A percentile compares a stretch with the other conserved stretches of the same genome.
Evolutionary conservation across 2,329 filamentous ascomycete genomes (phyloP).

Genomic region (Whalleya microplaca): DNA sequence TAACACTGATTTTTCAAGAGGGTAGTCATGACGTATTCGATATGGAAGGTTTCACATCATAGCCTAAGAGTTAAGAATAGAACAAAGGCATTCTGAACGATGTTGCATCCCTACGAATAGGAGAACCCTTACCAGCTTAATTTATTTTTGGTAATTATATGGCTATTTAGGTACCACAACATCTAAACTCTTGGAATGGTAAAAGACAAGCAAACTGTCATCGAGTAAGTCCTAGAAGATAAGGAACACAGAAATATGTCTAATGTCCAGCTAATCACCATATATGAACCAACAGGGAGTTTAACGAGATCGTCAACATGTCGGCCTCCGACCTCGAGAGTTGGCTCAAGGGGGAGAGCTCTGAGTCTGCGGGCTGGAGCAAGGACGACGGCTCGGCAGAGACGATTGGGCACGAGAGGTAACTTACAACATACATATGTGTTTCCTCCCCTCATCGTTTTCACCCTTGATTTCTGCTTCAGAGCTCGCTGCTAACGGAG

Average conservation of each 20-base stretch:
- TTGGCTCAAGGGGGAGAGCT: slow-evolving; percentile 57
- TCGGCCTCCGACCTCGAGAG: slow-evolving; percentile 54
- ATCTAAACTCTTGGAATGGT: slow-evolving; percentile 24
- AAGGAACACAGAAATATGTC: not conserved
- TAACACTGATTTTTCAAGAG: slow-evolving; percentile 1
- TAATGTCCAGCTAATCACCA: not conserved
- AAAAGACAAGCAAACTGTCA: slow-evolving; percentile 31
- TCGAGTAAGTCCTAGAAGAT: slow-evolving; percentile 26
- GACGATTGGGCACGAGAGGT: slow-evolving; percentile 56
- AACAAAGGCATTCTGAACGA: not conserved
- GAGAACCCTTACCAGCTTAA: not conserved
- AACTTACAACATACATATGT: no score
- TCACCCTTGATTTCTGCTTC: not conserved
- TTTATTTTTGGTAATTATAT: not conserved
- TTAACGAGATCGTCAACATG: slow-evolving; percentile 66
- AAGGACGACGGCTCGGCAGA: slow-evolving; percentile 58
- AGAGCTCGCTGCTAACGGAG: not conserved
- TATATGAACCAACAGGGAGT: slow-evolving; percentile 48
- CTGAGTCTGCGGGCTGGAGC: slow-evolving; percentile 54
- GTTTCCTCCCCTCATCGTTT: not conserved
- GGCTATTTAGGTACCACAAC: not conserved
- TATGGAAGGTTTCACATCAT: slow-evolving; percentile 3
- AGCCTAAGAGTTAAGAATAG: not conserved
- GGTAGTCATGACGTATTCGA: slow-evolving; percentile 27
- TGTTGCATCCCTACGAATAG: not conserved